Evolutionary conservation across 768 basidiomycete species (phyloP).

Genomic region (Cystobasidium ongulense): DNA sequence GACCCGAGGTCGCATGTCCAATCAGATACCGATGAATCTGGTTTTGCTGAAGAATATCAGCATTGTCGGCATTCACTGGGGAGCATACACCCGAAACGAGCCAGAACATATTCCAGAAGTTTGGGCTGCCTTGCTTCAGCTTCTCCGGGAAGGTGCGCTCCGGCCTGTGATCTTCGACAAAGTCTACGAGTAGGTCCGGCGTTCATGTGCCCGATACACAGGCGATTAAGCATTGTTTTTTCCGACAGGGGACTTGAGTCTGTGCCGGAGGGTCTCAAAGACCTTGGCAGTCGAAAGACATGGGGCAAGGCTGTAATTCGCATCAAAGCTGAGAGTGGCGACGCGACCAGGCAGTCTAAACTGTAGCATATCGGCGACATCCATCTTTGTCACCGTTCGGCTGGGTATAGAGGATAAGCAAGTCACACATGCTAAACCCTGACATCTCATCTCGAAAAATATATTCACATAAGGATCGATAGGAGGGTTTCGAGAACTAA

Average conservation of each 20-base stretch:
- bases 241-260: constrained; percentile 52
- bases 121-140: constrained; percentile 63
- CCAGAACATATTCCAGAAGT: constrained; percentile 57
- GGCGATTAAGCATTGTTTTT: background rate
- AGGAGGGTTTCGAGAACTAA: no score
- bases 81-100: constrained; percentile 52
- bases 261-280: constrained; percentile 60
- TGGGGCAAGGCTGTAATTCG: constrained; percentile 82
- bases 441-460: no score
- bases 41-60: constrained; percentile 78
- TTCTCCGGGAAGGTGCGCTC: constrained; percentile 60
- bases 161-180: constrained; percentile 64
- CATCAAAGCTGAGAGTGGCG: constrained; percentile 45
- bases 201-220: background rate
- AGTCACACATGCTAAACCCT: no score
- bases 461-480: no score
- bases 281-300: constrained; percentile 71
- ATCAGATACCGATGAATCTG: constrained; percentile 65
- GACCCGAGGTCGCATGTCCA: background rate
- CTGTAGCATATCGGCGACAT: no score
- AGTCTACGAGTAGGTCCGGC: constrained; percentile 49
- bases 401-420: background rate
- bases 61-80: constrained; percentile 75
- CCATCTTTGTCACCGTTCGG: background rate
- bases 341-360: background rate